Conservation (phyloP, 1,139 yeast genomes). For the Yamadazyma dushanensis region DNA sequence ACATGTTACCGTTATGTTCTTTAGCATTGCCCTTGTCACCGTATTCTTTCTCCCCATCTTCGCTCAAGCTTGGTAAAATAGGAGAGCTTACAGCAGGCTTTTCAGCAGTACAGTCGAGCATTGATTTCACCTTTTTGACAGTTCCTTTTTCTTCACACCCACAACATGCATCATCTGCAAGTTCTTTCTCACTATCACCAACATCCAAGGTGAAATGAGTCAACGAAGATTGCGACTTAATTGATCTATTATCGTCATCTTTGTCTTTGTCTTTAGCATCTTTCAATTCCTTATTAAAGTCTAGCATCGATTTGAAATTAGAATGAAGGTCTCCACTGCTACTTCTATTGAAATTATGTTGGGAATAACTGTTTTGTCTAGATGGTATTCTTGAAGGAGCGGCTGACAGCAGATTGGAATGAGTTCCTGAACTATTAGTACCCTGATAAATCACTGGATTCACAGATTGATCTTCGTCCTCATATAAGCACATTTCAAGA, state of each 20-base stretch:
- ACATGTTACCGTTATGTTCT: background rate
- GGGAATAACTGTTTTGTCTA: conserved; percentile 30
- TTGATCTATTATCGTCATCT: conserved; percentile 20
- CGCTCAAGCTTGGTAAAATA: conserved; percentile 22
- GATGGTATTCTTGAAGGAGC: conserved; percentile 35
- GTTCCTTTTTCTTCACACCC: conserved; percentile 9
- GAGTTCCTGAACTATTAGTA: conserved; percentile 16
- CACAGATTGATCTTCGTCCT: conserved; percentile 48
- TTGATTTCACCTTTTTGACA: conserved; percentile 13
- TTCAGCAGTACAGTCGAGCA: conserved; percentile 15
- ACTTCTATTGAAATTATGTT: conserved; percentile 4
- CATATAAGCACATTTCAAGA: conserved; percentile 63
- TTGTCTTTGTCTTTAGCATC: conserved; percentile 6
- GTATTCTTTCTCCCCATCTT: conserved; percentile 2
- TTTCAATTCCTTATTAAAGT: conserved; percentile 20
- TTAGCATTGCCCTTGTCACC: background rate
- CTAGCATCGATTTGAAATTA: conserved; percentile 43
- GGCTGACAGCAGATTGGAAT: conserved; percentile 20
- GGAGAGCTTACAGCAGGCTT: conserved; percentile 10
- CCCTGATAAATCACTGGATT: conserved; percentile 37
- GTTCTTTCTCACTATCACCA: conserved; percentile 6
- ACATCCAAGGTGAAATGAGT: conserved; percentile 15
- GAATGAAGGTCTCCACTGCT: conserved; percentile 21
- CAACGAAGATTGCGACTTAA: conserved; percentile 31
- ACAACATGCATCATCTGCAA: conserved; percentile 5